Evolutionary conservation across 176 grass and related monocot species (phyloP).

Genomic region (Leersia perrieri): DNA sequence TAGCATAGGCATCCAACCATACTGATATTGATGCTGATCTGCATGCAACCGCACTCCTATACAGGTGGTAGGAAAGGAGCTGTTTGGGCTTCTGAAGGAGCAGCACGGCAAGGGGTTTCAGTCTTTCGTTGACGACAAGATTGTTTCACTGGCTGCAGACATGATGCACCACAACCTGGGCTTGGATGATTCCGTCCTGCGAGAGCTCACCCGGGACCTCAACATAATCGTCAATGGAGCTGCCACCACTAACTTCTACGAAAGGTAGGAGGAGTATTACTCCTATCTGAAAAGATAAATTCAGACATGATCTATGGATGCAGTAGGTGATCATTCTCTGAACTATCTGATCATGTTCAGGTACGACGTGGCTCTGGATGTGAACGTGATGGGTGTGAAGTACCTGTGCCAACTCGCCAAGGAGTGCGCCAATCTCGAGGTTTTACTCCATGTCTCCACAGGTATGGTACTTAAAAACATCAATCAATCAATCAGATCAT

Average conservation of each 20-base stretch:
- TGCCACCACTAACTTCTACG: slow-evolving; percentile 79
- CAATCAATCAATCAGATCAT: too few relatives aligned
- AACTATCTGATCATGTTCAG: background rate
- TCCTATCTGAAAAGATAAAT: background rate
- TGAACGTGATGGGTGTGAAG: slow-evolving; percentile 56
- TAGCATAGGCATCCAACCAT: background rate
- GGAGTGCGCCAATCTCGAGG: slow-evolving; percentile 59
- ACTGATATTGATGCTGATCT: background rate
- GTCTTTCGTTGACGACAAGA: slow-evolving; percentile 50
- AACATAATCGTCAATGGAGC: slow-evolving; percentile 73
- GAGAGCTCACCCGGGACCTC: slow-evolving; percentile 39
- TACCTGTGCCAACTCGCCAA: slow-evolving; percentile 52
- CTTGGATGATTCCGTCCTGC: slow-evolving; percentile 31
- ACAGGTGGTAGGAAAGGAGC: slow-evolving; percentile 70
- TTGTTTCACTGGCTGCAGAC: slow-evolving; percentile 62
- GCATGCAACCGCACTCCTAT: background rate
- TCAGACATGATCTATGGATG: background rate
- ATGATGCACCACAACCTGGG: slow-evolving; percentile 58
- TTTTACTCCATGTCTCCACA: slow-evolving; percentile 82
- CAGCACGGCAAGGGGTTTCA: slow-evolving; percentile 52
- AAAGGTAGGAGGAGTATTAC: too few relatives aligned
- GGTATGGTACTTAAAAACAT: slow-evolving; percentile 32
- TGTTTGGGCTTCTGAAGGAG: slow-evolving; percentile 63
- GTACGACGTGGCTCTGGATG: slow-evolving; percentile 53
- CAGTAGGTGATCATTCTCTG: background rate